These are phyloP conservation scores for Alternaria gaisen DNA, from an alignment of 2,329 filamentous ascomycete species.

Conservation along the genomic window DNA sequence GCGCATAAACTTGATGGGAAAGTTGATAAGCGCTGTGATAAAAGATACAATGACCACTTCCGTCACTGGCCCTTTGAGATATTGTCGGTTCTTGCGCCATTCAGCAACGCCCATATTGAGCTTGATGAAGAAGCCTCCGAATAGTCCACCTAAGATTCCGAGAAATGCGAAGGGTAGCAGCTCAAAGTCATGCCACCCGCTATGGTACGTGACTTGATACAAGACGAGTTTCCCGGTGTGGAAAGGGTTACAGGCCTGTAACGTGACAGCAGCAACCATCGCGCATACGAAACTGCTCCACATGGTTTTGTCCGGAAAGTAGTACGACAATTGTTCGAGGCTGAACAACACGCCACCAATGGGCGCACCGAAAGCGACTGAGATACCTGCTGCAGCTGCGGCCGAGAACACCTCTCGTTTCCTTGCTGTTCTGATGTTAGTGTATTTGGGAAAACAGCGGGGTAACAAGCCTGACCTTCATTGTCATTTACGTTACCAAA, in stretches of 20 bases:
- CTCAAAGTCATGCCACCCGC: constrained; percentile 94
- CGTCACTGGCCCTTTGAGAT: constrained; percentile 73
- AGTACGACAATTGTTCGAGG: constrained; percentile 95
- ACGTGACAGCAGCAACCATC: constrained; percentile 95
- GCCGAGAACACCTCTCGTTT: constrained; percentile 94
- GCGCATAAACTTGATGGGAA: constrained; percentile 95
- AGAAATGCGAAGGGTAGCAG: constrained; percentile 86
- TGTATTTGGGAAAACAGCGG: background rate
- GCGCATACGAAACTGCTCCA: constrained; percentile 99
- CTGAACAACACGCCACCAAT: constrained; percentile 96
- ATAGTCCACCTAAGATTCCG: constrained; percentile 89
- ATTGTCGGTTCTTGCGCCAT: constrained; percentile 77
- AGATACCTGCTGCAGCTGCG: constrained; percentile 90
- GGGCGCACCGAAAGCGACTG: constrained; percentile 91
- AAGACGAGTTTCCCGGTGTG: constrained; percentile 93
- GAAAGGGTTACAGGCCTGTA: constrained; percentile 94
- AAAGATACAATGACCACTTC: constrained; percentile 84
- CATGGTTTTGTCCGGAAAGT: constrained; percentile 99
- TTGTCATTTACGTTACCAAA: constrained; percentile 84
- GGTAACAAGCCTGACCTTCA: constrained; percentile 68
- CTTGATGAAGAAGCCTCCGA: constrained; percentile 94
- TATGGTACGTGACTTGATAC: constrained; percentile 93
- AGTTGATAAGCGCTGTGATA: constrained; percentile 89
- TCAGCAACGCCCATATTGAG: constrained; percentile 86
- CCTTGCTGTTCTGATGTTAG: constrained; percentile 67